Evolutionary conservation across 2,329 filamentous ascomycete species (phyloP), one percentile per base, ranked within the genome.

Genomic region (Calonectria hongkongensis): DNA sequence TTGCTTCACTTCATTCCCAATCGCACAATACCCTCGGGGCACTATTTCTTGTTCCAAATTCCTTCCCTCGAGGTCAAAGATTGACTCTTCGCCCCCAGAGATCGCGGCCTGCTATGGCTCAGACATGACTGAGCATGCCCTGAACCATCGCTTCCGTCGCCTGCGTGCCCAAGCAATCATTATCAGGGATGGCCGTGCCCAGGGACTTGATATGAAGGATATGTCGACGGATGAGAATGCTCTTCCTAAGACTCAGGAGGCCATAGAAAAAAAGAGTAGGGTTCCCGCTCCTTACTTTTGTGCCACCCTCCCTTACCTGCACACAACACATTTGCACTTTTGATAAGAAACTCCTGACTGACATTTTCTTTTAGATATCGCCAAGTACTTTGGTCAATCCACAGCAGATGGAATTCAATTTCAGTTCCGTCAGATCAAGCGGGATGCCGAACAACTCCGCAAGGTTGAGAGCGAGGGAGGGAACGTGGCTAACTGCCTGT

Each of bases 401-500:
- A 92, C 90, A 0, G 79, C 85, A 0, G 86, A 87, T 25, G 91
- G 91, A 10, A 87, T 92, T n/a, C 87, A 88, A 75, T 92, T 90
- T 79, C 90, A 92, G 77, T 91, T 92, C 78, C 87, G 90, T 1
- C 73, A 80, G 28, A 87, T 92, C 82, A 91, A 90, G 81, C 85
- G 84, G 43, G 85, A 90, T 36, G 90, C 88, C 36, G 86, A 88
- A 47, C 82, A 81, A 2, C 86, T 92, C 54, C 84, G 85, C 50
- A 78, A 83, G 3, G 86, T 87, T 3, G 84, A 86, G n/a, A 82
- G 83, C 27, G 80, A 82, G 1, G 88, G 87, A 30, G 82, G 85
- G 51, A 86, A 89, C 76, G 88, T 90, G 0, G 82, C 87, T 15
- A 81, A 77, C 54, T 84, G 84, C 27, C 80, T 89, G 28, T 75